Evolutionary conservation across 2,329 filamentous ascomycete species (phyloP).

Genomic region (Ophiostoma triangulosporum): DNA sequence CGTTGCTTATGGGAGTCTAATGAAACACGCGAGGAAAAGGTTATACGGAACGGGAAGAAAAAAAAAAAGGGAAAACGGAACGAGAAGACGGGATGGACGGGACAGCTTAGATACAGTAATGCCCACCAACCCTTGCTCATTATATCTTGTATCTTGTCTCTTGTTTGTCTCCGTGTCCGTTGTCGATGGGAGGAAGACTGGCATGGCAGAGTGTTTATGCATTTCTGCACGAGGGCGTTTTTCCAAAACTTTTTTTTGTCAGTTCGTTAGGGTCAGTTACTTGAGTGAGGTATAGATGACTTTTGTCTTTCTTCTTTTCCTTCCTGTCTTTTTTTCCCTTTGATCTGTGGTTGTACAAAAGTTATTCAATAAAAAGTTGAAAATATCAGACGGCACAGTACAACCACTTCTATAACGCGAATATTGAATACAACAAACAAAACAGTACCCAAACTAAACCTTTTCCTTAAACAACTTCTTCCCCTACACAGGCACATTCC

Average conservation of each 20-base stretch:
- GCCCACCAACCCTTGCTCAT: background rate
- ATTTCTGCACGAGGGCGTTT: background rate
- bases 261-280: too few species aligned
- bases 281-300: background rate
- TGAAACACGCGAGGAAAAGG: background rate
- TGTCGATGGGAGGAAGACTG: background rate
- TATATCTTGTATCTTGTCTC: background rate
- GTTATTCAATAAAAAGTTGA: background rate
- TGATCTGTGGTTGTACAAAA: background rate
- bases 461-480: background rate
- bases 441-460: background rate
- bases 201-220: background rate
- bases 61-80: background rate
- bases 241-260: background rate
- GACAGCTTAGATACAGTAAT: background rate
- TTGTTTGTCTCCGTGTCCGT: too few species aligned
- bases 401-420: too few species aligned
- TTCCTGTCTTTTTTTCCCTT: background rate
- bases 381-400: too few species aligned
- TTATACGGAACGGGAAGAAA: background rate
- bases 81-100: background rate
- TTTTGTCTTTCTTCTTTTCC: background rate
- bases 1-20: background rate
- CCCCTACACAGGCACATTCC: slow-evolving; percentile 42
- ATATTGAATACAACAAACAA: background rate